Evolutionary conservation across 805 yeast genomes (phyloP).

Genomic region (Metschnikowia drakensbergensis): DNA sequence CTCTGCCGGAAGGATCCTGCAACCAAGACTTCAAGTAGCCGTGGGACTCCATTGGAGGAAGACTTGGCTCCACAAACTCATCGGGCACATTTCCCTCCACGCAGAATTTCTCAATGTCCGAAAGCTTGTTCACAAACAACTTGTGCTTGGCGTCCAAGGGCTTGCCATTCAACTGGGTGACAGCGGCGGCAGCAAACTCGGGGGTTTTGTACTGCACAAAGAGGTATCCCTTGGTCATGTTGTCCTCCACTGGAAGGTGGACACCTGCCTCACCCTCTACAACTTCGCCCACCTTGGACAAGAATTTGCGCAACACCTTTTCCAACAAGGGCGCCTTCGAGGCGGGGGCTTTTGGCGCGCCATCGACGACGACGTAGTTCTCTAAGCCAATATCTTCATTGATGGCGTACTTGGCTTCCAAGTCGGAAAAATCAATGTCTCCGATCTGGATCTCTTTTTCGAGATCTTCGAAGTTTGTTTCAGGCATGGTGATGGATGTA

Average conservation of each 20-base stretch:
- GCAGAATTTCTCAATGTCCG: constrained; percentile 79
- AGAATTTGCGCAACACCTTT: constrained; percentile 80
- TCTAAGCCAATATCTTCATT: constrained; percentile 59
- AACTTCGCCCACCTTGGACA: constrained; percentile 74
- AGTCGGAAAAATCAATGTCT: constrained; percentile 76
- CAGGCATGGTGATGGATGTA: constrained; percentile 12
- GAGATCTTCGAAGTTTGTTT: constrained; percentile 27
- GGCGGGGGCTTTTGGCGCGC: constrained; percentile 94
- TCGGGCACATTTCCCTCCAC: constrained; percentile 57
- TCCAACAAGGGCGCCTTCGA: constrained; percentile 77
- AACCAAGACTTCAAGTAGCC: constrained; percentile 90
- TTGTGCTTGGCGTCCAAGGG: constrained; percentile 93
- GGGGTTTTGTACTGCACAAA: constrained; percentile 76
- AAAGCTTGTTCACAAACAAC: constrained; percentile 73
- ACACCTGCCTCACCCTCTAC: constrained; percentile 57
- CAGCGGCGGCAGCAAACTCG: constrained; percentile 70
- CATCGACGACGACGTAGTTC: constrained; percentile 82
- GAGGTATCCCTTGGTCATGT: constrained; percentile 79
- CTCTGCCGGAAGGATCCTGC: constrained; percentile 83
- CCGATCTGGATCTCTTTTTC: constrained; percentile 39
- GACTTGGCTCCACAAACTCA: constrained; percentile 65
- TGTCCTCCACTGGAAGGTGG: constrained; percentile 75
- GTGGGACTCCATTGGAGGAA: constrained; percentile 68
- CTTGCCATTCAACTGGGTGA: constrained; percentile 78
- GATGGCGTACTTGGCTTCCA: constrained; percentile 71